Base-by-base conservation (phyloP, 441 rosid genomes). In the Iberis amara region DNA sequence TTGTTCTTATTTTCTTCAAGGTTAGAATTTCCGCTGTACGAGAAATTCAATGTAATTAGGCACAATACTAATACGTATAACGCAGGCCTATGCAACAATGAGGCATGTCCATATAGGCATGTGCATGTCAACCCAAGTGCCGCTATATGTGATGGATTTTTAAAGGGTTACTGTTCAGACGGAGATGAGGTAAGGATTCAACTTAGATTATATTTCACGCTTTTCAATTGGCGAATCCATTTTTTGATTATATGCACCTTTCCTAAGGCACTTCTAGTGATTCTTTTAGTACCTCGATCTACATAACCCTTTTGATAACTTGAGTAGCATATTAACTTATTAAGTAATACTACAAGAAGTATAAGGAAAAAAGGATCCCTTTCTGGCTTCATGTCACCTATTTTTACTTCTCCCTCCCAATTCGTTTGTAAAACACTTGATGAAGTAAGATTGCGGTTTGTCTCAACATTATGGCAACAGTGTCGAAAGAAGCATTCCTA, bases 401-500 rank as follows among this genome's bases (percentile, higher is more conserved):
- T 33, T 26, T n/a, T 48, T 56, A 39, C 47, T 24, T 42, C 3
- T 57, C 62, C 59, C 13, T 59, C 40, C 59, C 8, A 14, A 50
- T 50, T 52, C 7, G 5, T 50, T 38, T 30, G 3, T 55, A 37
- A 31, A 60, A 7, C 44, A 52, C 31, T 21, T 61, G 63, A 39
- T 36, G 39, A 52, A 44, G 30, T 53, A 52, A 37, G 47, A 28
- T 56, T 35, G 59, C 27, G 59, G 36, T 38, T 61, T 52, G 43
- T 61, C 41, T 62, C 59, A 47, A 55, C 71, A 14, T 57, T 24
- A 60, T 80, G 77, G 62, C 72, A 60, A 74, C 91, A 90, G 97
- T 90, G 97, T 76, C 82, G 73, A 76, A 90, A 82, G 87, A 90
- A 84, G 87, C 97, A 90, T 80, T 86, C 84, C 68, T 79, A 81